These are phyloP conservation scores for Gracilariopsis chorda DNA, from an alignment of 23 red algal species.

Conservation along the genomic window DNA sequence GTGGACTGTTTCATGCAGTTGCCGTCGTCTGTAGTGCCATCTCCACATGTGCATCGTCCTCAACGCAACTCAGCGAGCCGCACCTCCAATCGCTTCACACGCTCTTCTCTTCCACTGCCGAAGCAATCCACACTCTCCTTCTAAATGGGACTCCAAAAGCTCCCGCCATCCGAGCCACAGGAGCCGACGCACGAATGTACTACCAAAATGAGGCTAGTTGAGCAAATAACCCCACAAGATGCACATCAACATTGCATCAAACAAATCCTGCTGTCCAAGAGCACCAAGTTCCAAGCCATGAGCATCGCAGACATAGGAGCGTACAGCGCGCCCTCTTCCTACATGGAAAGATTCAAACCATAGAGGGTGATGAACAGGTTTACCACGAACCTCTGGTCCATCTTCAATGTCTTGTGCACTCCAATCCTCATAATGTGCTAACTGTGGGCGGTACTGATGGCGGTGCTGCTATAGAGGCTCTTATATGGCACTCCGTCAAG, in stretches of 20 bases:
- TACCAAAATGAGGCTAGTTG: slow-evolving; percentile 68
- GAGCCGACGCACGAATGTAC: background rate
- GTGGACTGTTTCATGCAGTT: background rate
- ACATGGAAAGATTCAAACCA: slow-evolving; percentile 86
- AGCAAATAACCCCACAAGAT: slow-evolving; percentile 75
- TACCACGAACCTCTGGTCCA: slow-evolving; percentile 98
- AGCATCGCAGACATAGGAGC: slow-evolving; percentile 81
- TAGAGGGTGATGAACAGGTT: slow-evolving; percentile 79
- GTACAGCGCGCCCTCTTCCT: slow-evolving; percentile 94
- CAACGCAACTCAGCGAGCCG: background rate
- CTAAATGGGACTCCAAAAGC: background rate
- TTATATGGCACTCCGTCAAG: slow-evolving; percentile 74
- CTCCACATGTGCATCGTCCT: background rate
- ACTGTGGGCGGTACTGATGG: slow-evolving; percentile 95
- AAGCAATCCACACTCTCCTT: background rate
- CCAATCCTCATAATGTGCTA: slow-evolving; percentile 56
- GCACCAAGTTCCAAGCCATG: slow-evolving; percentile 80
- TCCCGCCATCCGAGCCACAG: background rate
- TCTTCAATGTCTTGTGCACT: slow-evolving; percentile 71
- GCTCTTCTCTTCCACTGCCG: background rate
- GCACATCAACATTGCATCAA: slow-evolving; percentile 76
- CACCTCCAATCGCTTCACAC: background rate
- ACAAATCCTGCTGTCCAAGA: slow-evolving; percentile 15
- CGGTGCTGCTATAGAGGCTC: slow-evolving; percentile 79
- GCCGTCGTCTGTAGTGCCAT: background rate